Evolutionary conservation across 192 early-diverging fungal species (phyloP).

Genomic region (Umbelopsis isabellina): DNA sequence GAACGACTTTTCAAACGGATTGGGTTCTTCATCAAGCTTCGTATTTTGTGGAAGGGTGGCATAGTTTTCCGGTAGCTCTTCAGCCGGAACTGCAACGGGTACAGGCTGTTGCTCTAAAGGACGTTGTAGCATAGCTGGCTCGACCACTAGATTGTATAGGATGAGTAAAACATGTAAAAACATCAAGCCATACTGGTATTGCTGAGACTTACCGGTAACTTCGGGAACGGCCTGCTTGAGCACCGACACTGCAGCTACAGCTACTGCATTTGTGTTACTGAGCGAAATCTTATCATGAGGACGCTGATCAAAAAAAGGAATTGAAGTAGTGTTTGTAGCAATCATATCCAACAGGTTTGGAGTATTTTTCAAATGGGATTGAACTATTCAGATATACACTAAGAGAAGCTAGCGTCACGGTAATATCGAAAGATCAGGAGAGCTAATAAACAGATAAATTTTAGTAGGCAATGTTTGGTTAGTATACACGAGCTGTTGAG

Average conservation of each 20-base stretch:
- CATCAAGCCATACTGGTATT: background rate
- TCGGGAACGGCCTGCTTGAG: constrained; percentile 23
- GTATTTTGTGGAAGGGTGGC: constrained; percentile 23
- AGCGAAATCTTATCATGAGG: constrained; percentile 12
- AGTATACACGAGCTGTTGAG: no score
- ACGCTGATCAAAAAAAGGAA: constrained; percentile 9
- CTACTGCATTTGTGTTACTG: background rate
- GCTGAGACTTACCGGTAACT: constrained; percentile 15
- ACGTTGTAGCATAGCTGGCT: constrained; percentile 9
- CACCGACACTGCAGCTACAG: background rate
- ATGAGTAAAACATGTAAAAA: background rate
- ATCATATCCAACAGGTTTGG: background rate
- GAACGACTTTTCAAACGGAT: constrained; percentile 88
- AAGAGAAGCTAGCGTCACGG: no score
- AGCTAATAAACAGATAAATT: no score
- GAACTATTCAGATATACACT: no score
- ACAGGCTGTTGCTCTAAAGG: constrained; percentile 2
- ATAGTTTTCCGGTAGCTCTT: constrained; percentile 8
- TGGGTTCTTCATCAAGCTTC: constrained; percentile 82
- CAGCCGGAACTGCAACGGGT: constrained; percentile 4
- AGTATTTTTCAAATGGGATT: no score
- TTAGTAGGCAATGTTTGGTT: no score
- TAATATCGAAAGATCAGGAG: no score
- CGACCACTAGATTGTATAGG: background rate
- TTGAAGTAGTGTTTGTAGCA: constrained; percentile 21